Base-by-base conservation (phyloP, 331 rosid species). In the Cydonia oblonga region DNA sequence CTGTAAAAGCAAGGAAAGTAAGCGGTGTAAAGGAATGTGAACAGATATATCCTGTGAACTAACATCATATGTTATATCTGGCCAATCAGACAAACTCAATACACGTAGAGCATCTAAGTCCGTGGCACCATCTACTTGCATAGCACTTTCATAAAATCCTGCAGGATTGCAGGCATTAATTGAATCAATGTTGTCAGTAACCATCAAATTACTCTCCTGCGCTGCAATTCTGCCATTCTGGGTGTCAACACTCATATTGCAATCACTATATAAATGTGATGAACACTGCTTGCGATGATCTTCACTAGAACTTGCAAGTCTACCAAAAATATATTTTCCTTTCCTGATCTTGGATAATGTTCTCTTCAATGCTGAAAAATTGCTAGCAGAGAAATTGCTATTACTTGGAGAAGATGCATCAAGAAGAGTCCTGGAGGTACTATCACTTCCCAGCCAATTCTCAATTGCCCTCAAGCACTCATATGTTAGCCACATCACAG, bases 381-480 rank as follows among this genome's bases (percentile, higher is more conserved):
- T 96, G 82, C 88, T 79, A 44, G 72, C 76, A 74, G 86, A 23
- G 25, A 71, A 70, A 81, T 68, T 79, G 76, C 84, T 79, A 61
- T 83, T 70, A 67, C 80, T 81, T 30, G 85, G 77, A 70, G 85
- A 79, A 19, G 70, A 68, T 70, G 64, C 70, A 62, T 78, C 84
- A 74, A 80, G 79, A 81, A 70, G 77, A 66, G 78, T 73, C 73
- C 88, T 77, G 5, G 83, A 81, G 22, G 85, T 67, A 73, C 75
- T 87, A 68, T 90, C 96, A 78, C 79, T 82, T 74, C 79, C 89
- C 81, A 88, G 76, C 92, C 90, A 87, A 77, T 82, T 86, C 74
- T 96, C 96, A 76, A 90, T 86, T 28, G 90, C 88, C 87, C 84
- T 86, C 84, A 96, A 81, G 84, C 96, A 91, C 89, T 91, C 99